These are phyloP conservation scores for Paraconiothyrium brasiliense DNA, from an alignment of 2,329 filamentous ascomycete species.

Conservation along the genomic window DNA sequence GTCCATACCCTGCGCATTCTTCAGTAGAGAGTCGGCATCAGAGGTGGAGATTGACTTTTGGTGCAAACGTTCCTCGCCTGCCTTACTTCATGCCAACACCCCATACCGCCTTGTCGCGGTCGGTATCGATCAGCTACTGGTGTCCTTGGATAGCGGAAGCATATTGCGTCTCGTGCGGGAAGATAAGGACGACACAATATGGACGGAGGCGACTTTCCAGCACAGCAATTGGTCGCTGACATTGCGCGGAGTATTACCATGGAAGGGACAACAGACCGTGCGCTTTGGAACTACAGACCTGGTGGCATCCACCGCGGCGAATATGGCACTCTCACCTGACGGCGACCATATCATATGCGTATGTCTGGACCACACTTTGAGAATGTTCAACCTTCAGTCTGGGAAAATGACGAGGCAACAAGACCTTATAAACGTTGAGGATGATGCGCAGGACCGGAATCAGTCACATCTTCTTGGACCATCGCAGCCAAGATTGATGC, in stretches of 20 bases:
- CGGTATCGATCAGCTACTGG: conserved; percentile 76
- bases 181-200: conserved; percentile 53
- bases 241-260: conserved; percentile 67
- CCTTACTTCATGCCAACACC: conserved; percentile 78
- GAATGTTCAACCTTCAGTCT: conserved; percentile 87
- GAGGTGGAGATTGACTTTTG: conserved; percentile 79
- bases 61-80: conserved; percentile 77
- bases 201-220: conserved; percentile 78
- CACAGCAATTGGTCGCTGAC: conserved; percentile 75
- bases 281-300: conserved; percentile 73
- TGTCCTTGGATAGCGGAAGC: conserved; percentile 82
- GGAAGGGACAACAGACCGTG: conserved; percentile 71
- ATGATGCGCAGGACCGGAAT: conserved; percentile 69
- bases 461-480: conserved; percentile 82
- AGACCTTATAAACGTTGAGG: conserved; percentile 75
- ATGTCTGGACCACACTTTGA: conserved; percentile 86
- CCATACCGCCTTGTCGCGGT: conserved; percentile 84
- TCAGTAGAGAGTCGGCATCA: conserved; percentile 73
- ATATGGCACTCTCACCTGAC: conserved; percentile 60
- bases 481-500: conserved; percentile 78
- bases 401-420: conserved; percentile 79
- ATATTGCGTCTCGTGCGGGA: conserved; percentile 68
- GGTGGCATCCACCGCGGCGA: conserved; percentile 69
- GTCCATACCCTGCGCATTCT: conserved; percentile 82
- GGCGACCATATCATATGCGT: conserved; percentile 75